Evolutionary conservation across 805 yeast species (phyloP), one percentile per base, ranked within the genome.

Genomic region (Yarrowia bubula): DNA sequence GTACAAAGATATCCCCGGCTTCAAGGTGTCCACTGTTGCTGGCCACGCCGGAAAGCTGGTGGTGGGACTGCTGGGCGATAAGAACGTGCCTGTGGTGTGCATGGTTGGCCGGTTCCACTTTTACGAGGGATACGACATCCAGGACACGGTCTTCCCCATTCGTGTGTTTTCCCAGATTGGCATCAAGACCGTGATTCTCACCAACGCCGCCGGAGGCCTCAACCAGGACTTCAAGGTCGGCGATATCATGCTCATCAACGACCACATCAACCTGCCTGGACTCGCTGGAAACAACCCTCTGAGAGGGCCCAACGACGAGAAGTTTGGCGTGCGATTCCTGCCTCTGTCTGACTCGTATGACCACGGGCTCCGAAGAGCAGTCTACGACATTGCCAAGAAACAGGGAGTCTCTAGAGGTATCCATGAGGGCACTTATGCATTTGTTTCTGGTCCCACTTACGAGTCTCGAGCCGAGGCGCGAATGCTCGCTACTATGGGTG

Each of bases 121-220:
- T 69, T 93, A 93, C 73, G 99, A 93, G 75, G 99, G 99, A 1
- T 88, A 91, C 75, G 80, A 84, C n/a, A 84, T 92, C 69, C 84
- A 83, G 66, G 89, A 88, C 64, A 87, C 96, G 1, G 90, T 91
- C 0, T 89, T 91, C 74, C 97, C 98, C 0, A 80, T 93, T 15
- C 82, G 99, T 66, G 86, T 89, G 28, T 85, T 96, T 64, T 80
- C 84, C 60, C 74, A 78, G 44, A 76, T 92, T 70, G 90, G 88
- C 0, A 85, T 87, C 33, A 75, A 80, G 50, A 79, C 81, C 3
- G 79, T 93, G 47, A 79, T 93, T 28, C 75, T 71, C 11, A 93
- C 98, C n/a, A 93, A 93, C 76, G 99, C 99, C 0, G 96, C 97
- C 1, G 99, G 98, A 51, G 98, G 97, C 1, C 75, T 89, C 51